Percentiles rank a stretch among this genome's conserved stretches.
phyloP scores from a whole-genome alignment of 2,329 filamentous ascomycete genomes.

The Epichloe scottii region DNA sequence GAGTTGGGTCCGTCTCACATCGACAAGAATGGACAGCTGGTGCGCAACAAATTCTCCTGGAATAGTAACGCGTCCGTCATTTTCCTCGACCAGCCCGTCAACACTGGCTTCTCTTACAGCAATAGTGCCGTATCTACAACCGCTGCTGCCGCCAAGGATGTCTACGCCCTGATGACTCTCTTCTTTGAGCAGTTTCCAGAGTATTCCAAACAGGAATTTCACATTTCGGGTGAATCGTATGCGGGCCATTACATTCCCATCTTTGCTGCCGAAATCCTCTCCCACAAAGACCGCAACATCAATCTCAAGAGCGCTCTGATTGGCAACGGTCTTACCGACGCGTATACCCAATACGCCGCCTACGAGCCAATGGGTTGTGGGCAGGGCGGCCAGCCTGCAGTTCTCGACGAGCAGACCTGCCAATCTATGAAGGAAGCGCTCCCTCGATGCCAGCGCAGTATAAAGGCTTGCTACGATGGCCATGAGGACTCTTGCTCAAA shows the following conservation, averaged over 20 bases:
- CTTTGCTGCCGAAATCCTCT: conserved; percentile 81
- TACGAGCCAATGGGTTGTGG: conserved; percentile 98
- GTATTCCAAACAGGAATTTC: conserved; percentile 90
- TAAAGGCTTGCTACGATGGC: conserved; percentile 81
- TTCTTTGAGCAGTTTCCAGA: conserved; percentile 99
- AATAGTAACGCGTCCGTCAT: conserved; percentile 97
- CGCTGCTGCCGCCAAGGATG: conserved; percentile 89
- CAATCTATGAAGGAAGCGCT: conserved; percentile 85
- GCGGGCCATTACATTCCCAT: conserved; percentile 92
- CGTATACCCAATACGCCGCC: conserved; percentile 83
- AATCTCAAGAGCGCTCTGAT: conserved; percentile 93
- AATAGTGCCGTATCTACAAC: conserved; percentile 84
- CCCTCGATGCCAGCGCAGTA: conserved; percentile 78
- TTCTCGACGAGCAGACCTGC: conserved; percentile 67
- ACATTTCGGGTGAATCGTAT: conserved; percentile 93
- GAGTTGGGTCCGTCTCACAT: conserved; percentile 90
- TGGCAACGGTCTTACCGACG: conserved; percentile 92
- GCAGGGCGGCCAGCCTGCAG: conserved; percentile 83
- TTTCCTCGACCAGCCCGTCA: conserved; percentile 98
- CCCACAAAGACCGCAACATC: conserved; percentile 94
- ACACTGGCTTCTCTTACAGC: conserved; percentile 96
- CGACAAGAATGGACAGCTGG: conserved; percentile 67
- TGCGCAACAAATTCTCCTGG: conserved; percentile 86
- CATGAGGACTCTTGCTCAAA: conserved; percentile 88
- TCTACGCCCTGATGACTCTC: conserved; percentile 90